A percentile compares a stretch with the other conserved stretches of the same genome.
These are phyloP conservation scores for Achlya hypogyna DNA, from an alignment of 352 stramenopile genomes.

Conservation along the genomic window DNA sequence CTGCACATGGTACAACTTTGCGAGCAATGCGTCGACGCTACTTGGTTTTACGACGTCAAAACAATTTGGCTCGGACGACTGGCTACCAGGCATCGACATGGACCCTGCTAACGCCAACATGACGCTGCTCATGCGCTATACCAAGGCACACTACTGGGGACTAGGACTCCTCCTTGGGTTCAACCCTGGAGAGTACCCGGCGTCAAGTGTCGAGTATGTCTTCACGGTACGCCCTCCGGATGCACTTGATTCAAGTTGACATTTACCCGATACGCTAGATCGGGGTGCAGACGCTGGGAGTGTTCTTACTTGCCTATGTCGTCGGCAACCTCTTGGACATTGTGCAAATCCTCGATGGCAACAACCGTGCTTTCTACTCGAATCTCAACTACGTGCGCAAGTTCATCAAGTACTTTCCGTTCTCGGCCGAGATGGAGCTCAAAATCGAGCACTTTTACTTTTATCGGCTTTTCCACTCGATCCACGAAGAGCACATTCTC, in stretches of 20 bases:
- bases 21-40: slow-evolving; percentile 15
- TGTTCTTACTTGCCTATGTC: slow-evolving; percentile 45
- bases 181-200: slow-evolving; percentile 29
- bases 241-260: slow-evolving; percentile 3
- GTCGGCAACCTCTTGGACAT: slow-evolving; percentile 56
- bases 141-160: slow-evolving; percentile 39
- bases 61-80: slow-evolving; percentile 12
- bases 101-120: not conserved
- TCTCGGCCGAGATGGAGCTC: slow-evolving; percentile 45
- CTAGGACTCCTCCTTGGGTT: slow-evolving; percentile 53
- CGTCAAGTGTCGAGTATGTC: slow-evolving; percentile 33
- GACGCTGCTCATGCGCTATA: not conserved
- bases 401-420: slow-evolving; percentile 44
- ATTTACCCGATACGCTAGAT: slow-evolving; percentile 9
- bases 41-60: slow-evolving; percentile 12
- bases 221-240: slow-evolving; percentile 29
- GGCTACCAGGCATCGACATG: slow-evolving; percentile 8
- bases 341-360: slow-evolving; percentile 42
- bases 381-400: slow-evolving; percentile 46
- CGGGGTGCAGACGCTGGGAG: slow-evolving; percentile 30
- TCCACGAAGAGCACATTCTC: slow-evolving; percentile 58
- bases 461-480: slow-evolving; percentile 45
- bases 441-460: slow-evolving; percentile 53
- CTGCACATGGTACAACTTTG: slow-evolving; percentile 22
- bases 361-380: slow-evolving; percentile 44